Evolutionary conservation across 352 stramenopile species (phyloP).

Genomic region (Phytophthora boehmeriae): DNA sequence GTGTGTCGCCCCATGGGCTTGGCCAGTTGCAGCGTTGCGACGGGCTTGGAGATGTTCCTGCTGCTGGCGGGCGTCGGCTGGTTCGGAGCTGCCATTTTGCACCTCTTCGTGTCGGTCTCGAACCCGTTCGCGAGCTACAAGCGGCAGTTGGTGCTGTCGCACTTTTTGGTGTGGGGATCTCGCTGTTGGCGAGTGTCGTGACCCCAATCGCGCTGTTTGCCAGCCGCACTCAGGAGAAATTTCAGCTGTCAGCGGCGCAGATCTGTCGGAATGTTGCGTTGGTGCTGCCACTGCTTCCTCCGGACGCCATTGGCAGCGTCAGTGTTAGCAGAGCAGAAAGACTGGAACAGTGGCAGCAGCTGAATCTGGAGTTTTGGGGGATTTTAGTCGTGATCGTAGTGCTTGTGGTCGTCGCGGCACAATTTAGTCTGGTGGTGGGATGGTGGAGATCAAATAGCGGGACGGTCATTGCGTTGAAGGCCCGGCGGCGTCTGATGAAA

Average conservation of each 20-base stretch:
- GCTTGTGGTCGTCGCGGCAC: slow-evolving; percentile 59
- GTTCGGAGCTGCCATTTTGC: slow-evolving; percentile 73
- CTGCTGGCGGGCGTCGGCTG: slow-evolving; percentile 64
- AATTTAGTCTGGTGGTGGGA: slow-evolving; percentile 63
- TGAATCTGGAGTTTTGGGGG: slow-evolving; percentile 70
- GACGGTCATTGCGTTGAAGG: slow-evolving; percentile 73
- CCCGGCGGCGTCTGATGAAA: slow-evolving; percentile 72
- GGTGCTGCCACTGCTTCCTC: slow-evolving; percentile 52
- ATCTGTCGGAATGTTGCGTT: slow-evolving; percentile 58
- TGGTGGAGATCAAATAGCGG: slow-evolving; percentile 84
- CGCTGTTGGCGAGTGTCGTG: slow-evolving; percentile 44
- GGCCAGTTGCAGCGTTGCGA: slow-evolving; percentile 39
- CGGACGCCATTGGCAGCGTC: slow-evolving; percentile 29
- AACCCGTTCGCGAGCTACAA: slow-evolving; percentile 83
- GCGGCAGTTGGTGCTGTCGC: slow-evolving; percentile 58
- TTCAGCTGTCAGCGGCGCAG: slow-evolving; percentile 50
- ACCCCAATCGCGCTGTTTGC: slow-evolving; percentile 56
- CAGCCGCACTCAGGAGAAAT: slow-evolving; percentile 32
- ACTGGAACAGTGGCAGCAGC: slow-evolving; percentile 55
- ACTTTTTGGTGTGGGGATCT: slow-evolving; percentile 60
- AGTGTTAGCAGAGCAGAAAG: slow-evolving; percentile 16
- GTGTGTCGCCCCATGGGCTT: slow-evolving; percentile 47
- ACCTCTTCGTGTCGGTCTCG: slow-evolving; percentile 75
- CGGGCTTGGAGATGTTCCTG: slow-evolving; percentile 63
- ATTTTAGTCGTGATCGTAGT: slow-evolving; percentile 62